Evolutionary conservation across 441 rosid species (phyloP).

Genomic region (Adansonia rubrostipa): DNA sequence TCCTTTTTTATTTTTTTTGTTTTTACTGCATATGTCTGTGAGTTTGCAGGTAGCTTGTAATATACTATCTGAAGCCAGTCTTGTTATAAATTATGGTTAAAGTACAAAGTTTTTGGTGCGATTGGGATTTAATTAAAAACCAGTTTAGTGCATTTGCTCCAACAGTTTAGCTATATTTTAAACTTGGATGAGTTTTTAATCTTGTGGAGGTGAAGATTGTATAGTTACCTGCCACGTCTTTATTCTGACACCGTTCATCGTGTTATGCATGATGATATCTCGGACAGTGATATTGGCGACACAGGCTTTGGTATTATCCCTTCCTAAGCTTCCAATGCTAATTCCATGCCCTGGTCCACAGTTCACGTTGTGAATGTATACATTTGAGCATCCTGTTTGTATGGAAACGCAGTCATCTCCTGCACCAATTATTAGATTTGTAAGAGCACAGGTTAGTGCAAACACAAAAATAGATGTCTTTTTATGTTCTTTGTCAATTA

Average conservation of each 20-base stretch:
- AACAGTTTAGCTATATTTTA: background rate
- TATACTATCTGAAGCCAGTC: constrained; percentile 1
- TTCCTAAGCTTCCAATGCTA: constrained; percentile 95
- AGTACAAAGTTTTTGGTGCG: background rate
- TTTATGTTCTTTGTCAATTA: background rate
- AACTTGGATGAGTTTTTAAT: constrained; percentile 12
- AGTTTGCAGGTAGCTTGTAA: background rate
- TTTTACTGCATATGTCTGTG: background rate
- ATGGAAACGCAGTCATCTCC: constrained; percentile 97
- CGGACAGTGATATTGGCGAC: constrained; percentile 92
- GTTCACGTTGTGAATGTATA: constrained; percentile 77
- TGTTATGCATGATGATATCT: constrained; percentile 79
- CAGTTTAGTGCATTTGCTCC: background rate
- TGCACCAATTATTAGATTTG: constrained; percentile 43
- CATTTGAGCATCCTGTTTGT: constrained; percentile 92
- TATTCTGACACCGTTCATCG: constrained; percentile 92
- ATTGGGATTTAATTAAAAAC: background rate
- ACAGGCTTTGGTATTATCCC: constrained; percentile 83
- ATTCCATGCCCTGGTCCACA: constrained; percentile 99
- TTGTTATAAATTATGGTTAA: background rate
- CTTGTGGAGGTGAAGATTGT: constrained; percentile 14
- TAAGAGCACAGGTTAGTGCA: constrained; percentile 23
- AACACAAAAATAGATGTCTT: background rate
- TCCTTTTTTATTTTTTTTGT: background rate
- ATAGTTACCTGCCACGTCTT: constrained; percentile 95